Evolutionary conservation across 345 rosid species (phyloP).

Genomic region (Excoecaria cochinchinensis): DNA sequence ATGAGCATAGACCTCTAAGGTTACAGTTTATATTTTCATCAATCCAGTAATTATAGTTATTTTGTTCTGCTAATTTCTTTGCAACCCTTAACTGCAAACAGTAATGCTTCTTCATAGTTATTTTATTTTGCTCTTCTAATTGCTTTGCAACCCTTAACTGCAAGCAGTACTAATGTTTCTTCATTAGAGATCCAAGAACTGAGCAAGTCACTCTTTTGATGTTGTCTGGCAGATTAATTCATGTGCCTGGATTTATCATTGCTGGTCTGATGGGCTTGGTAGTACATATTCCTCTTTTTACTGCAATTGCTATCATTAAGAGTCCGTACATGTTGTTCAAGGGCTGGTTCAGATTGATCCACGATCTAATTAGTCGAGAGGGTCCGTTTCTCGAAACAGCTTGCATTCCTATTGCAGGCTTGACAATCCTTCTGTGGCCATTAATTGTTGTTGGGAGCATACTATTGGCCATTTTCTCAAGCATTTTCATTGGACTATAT

Average conservation of each 20-base stretch:
- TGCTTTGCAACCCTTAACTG: not conserved
- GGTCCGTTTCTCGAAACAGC: slow-evolving; percentile 85
- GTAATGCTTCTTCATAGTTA: not conserved
- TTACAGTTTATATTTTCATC: slow-evolving; percentile 23
- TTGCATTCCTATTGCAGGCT: slow-evolving; percentile 76
- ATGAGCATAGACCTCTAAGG: slow-evolving; percentile 66
- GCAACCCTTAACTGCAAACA: not conserved
- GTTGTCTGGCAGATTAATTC: slow-evolving; percentile 53
- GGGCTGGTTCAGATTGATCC: slow-evolving; percentile 71
- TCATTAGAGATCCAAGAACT: not conserved
- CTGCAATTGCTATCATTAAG: slow-evolving; percentile 62
- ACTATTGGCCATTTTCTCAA: slow-evolving; percentile 47
- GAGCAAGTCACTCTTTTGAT: not conserved
- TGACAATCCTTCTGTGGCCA: slow-evolving; percentile 82
- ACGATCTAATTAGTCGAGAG: slow-evolving; percentile 67
- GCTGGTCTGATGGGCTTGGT: slow-evolving; percentile 64
- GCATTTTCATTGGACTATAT: slow-evolving; percentile 71
- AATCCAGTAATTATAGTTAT: not conserved
- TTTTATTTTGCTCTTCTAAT: slow-evolving; percentile 3
- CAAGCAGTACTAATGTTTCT: not conserved
- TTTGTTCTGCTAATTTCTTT: slow-evolving; percentile 4
- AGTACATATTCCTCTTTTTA: slow-evolving; percentile 67
- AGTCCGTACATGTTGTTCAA: slow-evolving; percentile 71
- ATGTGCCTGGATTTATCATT: slow-evolving; percentile 67
- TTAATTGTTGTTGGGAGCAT: slow-evolving; percentile 68